A percentile compares a stretch with the other conserved stretches of the same genome.
These are phyloP conservation scores for Turritis glabra DNA, from an alignment of 345 rosid genomes.

Conservation along the genomic window DNA sequence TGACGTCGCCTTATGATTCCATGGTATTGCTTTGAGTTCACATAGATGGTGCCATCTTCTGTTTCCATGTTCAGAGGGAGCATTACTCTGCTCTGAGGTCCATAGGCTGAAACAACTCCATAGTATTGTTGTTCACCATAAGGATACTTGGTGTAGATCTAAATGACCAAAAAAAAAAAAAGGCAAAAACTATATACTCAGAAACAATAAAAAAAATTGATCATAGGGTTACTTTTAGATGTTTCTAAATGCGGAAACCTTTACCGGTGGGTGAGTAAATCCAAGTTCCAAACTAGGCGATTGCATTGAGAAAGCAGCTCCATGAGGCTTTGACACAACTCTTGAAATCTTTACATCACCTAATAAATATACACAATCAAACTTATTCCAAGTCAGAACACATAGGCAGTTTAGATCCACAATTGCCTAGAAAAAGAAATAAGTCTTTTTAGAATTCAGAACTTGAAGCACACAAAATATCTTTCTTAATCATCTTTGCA, in stretches of 20 bases:
- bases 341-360: constrained; percentile 59
- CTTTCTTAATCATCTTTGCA: neutral
- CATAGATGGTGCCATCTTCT: constrained; percentile 83
- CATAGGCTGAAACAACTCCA: constrained; percentile 74
- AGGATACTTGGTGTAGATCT: constrained; percentile 70
- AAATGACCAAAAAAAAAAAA: constrained; percentile 18
- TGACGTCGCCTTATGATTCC: constrained; percentile 89
- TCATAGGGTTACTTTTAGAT: neutral
- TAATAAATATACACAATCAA: constrained; percentile 4
- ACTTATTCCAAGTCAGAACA: neutral
- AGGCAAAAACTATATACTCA: neutral
- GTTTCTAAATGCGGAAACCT: neutral
- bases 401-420: neutral
- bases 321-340: constrained; percentile 53
- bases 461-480: neutral
- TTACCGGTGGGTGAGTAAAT: constrained; percentile 70
- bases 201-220: neutral
- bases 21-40: constrained; percentile 95
- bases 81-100: constrained; percentile 74
- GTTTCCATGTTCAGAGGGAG: constrained; percentile 70
- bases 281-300: constrained; percentile 66
- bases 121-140: constrained; percentile 65
- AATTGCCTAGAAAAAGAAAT: neutral
- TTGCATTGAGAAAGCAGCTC: constrained; percentile 51
- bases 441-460: neutral